Evolutionary conservation across 139 green algal genomes (phyloP), one percentile per base, ranked within the genome.

Genomic region (Bryopsis sp.): DNA sequence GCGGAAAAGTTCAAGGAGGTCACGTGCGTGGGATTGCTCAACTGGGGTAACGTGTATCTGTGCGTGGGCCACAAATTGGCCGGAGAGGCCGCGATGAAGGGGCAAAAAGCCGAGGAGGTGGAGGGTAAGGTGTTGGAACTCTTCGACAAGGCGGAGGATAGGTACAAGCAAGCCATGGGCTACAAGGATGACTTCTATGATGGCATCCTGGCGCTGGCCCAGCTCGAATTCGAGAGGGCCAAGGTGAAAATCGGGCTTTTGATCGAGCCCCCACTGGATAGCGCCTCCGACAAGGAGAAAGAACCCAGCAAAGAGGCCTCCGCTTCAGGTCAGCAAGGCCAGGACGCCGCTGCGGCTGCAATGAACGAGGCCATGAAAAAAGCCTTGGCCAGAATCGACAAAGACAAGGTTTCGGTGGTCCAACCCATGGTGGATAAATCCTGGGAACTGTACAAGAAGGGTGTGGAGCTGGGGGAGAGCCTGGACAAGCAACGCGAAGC

Each of bases 1-100:
- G 71, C 78, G 2, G 85, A 89, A 37, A 82, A 84, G 48, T 97
- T 97, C 79, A 74, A 76, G 24, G 86, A 92, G 72, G 79, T 82
- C 26, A 74, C 82, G 1, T 73, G 47, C 24, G 37, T 67, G 54
- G 48, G 62, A 48, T n/a, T 88, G 39, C 57, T 87, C 57, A 82
- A 89, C 72, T 89, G 79, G 86, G 86, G 82, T 63, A 91, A 92
- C 71, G 83, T 88, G 47, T 62, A 86, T 77, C 70, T 86, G 33
- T 84, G 75, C 71, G 43, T 72, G n/a, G 78, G 63, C 29, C 67
- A 72, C 26, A 74, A 74, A 22, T 28, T 74, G 11, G 39, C 31
- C 64, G 79, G 87, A 61, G 39, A 84, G 69, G 90, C 92, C 6
- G 71, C 78, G 2, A 84, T 86, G 35, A 79, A 83, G 57, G 96